Conservation (phyloP, 441 rosid genomes). For the Raphanus hybrid region DNA sequence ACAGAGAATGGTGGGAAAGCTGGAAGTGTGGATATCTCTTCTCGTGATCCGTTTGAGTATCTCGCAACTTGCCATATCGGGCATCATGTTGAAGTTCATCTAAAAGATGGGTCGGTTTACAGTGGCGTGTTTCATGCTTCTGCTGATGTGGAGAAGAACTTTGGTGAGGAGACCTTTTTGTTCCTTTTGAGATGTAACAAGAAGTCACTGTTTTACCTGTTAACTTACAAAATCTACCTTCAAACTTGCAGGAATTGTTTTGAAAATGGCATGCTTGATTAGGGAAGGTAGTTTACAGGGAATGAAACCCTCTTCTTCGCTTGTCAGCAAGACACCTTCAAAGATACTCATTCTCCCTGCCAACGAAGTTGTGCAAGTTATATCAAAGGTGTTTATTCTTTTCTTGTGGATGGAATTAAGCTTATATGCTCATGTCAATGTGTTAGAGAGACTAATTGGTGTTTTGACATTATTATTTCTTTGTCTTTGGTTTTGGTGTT, state of each 20-base stretch:
- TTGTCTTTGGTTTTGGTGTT: slow-evolving; percentile 26
- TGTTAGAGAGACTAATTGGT: slow-evolving; percentile 16
- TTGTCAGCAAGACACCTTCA: slow-evolving; percentile 71
- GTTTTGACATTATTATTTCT: slow-evolving; percentile 24
- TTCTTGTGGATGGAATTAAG: background rate
- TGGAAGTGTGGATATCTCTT: slow-evolving; percentile 58
- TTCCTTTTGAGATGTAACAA: slow-evolving; percentile 15
- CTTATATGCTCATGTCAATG: slow-evolving; percentile 13
- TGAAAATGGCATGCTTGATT: slow-evolving; percentile 87
- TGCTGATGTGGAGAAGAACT: slow-evolving; percentile 69
- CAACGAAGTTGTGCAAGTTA: slow-evolving; percentile 85
- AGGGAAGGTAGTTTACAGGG: slow-evolving; percentile 65
- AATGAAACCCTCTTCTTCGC: slow-evolving; percentile 53
- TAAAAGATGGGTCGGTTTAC: slow-evolving; percentile 78
- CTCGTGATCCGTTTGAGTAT: slow-evolving; percentile 67
- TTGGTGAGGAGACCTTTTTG: slow-evolving; percentile 53
- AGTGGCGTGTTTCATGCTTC: slow-evolving; percentile 75
- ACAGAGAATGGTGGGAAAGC: slow-evolving; percentile 45
- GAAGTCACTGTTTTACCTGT: slow-evolving; percentile 1
- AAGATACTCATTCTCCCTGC: slow-evolving; percentile 73
- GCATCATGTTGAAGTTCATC: slow-evolving; percentile 84
- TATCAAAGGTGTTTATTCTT: slow-evolving; percentile 68
- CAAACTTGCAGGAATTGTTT: slow-evolving; percentile 65
- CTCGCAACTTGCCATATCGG: slow-evolving; percentile 74
- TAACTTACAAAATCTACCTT: slow-evolving; percentile 28